Evolutionary conservation across 345 rosid species (phyloP), one percentile per base, ranked within the genome.

Genomic region (Melastoma malabathricum): DNA sequence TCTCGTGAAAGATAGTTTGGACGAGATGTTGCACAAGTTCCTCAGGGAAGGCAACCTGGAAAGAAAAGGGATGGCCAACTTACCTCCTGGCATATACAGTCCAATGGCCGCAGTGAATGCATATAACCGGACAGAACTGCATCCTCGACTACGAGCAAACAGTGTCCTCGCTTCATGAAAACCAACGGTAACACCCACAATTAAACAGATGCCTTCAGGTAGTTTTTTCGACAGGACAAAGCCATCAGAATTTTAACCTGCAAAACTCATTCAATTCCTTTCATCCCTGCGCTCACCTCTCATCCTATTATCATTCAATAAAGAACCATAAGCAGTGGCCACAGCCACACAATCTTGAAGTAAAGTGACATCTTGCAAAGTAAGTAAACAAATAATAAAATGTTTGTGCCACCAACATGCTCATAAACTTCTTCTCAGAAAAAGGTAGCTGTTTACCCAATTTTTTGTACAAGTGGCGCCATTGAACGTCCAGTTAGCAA

Each of bases 1-100:
- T 50, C 61, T 64, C 16, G 53, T 55, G 43, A 51, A 29, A 25
- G 51, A 57, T 48, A 58, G 31, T 25, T 29, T 64, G 2, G 69
- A 64, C 39, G 44, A 58, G 44, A 50, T 64, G 34, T 23, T 64
- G 52, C 16, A 53, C 3, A 7, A 27, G 16, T 57, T 52, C 31
- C 6, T 57, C 41, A 54, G 50, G 50, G 66, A 52, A 41, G 46
- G 43, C 7, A 29, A 29, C 48, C 3, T 57, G 52, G 18, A 13
- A 34, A 59, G 20, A 6, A 48, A 46, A 4, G 60, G 60, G 0
- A 50, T 31, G 62, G 53, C 61, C 53, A 15, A 3, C 29, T 29
- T 19, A 27, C 19, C 14, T 51, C 7, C 9, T 15, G 0, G 43
- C 19, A 0, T 14, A 50, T 19, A 16, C 8, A 2, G 43, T 51